Percentiles rank a stretch among this genome's conserved stretches.
phyloP scores from a whole-genome alignment of 495 filamentous ascomycete genomes.

The Podospora pseudopauciseta region DNA sequence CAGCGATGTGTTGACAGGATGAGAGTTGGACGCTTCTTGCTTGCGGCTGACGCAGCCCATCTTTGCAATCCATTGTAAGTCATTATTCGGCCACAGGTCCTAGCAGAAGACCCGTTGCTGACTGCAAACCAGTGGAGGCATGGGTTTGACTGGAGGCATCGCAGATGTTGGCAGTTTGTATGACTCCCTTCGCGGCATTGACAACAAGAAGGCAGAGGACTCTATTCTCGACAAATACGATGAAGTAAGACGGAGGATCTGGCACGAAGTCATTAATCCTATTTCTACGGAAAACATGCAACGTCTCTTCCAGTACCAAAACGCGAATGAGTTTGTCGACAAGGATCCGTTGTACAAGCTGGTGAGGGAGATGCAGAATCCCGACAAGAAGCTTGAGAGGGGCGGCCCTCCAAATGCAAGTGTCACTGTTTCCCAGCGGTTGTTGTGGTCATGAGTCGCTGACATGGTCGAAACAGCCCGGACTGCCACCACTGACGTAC shows the following conservation, averaged over 20 bases:
- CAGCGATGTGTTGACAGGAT: slow-evolving; percentile 57
- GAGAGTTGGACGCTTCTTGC: slow-evolving; percentile 52
- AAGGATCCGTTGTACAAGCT: slow-evolving; percentile 41
- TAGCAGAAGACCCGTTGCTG: neutral
- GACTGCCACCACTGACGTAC: slow-evolving; percentile 34
- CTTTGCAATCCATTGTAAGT: slow-evolving; percentile 48
- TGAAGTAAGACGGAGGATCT: slow-evolving; percentile 55
- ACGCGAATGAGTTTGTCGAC: slow-evolving; percentile 32
- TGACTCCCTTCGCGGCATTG: slow-evolving; percentile 55
- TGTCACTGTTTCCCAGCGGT: neutral
- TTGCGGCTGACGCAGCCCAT: slow-evolving; percentile 60
- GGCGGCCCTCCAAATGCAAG: neutral
- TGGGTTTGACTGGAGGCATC: slow-evolving; percentile 60
- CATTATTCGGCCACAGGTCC: neutral
- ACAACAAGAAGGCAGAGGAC: slow-evolving; percentile 50
- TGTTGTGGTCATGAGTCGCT: slow-evolving; percentile 23
- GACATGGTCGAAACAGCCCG: slow-evolving; percentile 29
- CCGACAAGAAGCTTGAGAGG: neutral
- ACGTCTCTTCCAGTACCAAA: slow-evolving; percentile 37
- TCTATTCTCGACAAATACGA: slow-evolving; percentile 56
- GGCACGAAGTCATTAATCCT: slow-evolving; percentile 52
- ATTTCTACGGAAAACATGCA: slow-evolving; percentile 53
- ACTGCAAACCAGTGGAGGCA: slow-evolving; percentile 41
- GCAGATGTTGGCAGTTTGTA: slow-evolving; percentile 57
- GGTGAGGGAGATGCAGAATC: slow-evolving; percentile 23